phyloP scores from a whole-genome alignment of 371 early-diverging fungal species.

The Rhizopus stolonifer region DNA sequence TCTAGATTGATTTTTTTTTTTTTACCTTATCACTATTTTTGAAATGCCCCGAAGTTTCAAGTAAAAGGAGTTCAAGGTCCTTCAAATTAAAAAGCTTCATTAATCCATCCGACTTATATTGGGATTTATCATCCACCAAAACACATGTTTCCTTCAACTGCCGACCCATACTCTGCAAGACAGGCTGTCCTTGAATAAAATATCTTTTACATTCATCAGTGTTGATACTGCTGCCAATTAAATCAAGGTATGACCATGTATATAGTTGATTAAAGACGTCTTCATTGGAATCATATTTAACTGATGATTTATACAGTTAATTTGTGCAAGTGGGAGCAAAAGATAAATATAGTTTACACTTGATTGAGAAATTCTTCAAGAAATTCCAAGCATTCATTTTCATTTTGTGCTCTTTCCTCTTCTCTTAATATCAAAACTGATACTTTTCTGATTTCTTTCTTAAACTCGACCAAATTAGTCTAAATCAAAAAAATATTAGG shows the following conservation, averaged over 20 bases:
- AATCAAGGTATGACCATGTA: slow-evolving; percentile 4
- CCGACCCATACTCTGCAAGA: not conserved
- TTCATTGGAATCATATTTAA: slow-evolving; percentile 5
- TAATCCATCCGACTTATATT: slow-evolving; percentile 9
- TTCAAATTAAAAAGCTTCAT: not conserved
- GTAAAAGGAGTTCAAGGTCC: slow-evolving; percentile 3
- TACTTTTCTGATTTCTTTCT: slow-evolving; percentile 1
- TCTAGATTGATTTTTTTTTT: slow-evolving; percentile 4
- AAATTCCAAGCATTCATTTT: slow-evolving; percentile 2
- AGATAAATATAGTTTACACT: slow-evolving; percentile 1
- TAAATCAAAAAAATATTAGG: slow-evolving; percentile 1
- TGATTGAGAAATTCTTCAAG: slow-evolving; percentile 3
- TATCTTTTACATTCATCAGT: not conserved
- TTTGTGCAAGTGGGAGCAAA: slow-evolving; percentile 9
- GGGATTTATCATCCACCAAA: slow-evolving; percentile 8
- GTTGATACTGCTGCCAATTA: not conserved
- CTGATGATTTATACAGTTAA: not conserved
- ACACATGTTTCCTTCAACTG: slow-evolving; percentile 4
- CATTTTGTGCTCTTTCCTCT: too few relatives aligned
- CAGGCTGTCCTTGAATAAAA: slow-evolving; percentile 6
- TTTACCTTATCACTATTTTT: not conserved
- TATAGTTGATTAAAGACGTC: slow-evolving; percentile 13
- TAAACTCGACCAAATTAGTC: not conserved
- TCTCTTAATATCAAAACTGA: too few relatives aligned
- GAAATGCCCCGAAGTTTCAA: slow-evolving; percentile 2